Percentiles rank a stretch among this genome's conserved stretches.
These are phyloP conservation scores for Trypanosoma lewisi DNA, from an alignment of 208 protist species.

Conservation along the genomic window DNA sequence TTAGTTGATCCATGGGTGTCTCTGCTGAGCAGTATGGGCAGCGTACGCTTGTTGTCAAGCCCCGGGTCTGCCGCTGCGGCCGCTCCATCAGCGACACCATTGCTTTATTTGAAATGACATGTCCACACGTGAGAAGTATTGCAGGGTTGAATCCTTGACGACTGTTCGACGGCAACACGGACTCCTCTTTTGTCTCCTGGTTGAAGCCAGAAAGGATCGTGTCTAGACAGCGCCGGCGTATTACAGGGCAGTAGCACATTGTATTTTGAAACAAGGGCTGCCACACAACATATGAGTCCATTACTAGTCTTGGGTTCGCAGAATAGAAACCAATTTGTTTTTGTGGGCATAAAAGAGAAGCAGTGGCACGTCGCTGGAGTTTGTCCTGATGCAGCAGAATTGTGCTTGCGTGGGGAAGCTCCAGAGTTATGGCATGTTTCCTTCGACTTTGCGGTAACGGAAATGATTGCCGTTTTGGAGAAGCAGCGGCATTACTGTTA, in stretches of 20 bases:
- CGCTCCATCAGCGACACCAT: constrained; percentile 36
- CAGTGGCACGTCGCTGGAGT: constrained; percentile 10
- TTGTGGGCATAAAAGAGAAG: constrained; percentile 12
- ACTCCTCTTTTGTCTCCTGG: constrained; percentile 1
- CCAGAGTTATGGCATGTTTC: constrained; percentile 37
- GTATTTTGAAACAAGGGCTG: constrained; percentile 64
- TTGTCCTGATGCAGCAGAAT: constrained; percentile 35
- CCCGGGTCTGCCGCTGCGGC: constrained; percentile 26
- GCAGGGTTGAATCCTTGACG: constrained; percentile 49
- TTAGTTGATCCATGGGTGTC: constrained; percentile 30
- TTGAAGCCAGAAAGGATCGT: constrained; percentile 40
- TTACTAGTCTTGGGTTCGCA: constrained; percentile 20
- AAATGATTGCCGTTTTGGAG: neutral
- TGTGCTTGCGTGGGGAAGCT: constrained; percentile 51
- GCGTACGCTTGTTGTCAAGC: constrained; percentile 24
- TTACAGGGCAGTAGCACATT: constrained; percentile 81
- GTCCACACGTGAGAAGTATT: constrained; percentile 68
- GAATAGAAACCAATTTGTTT: constrained; percentile 10
- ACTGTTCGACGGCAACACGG: constrained; percentile 8
- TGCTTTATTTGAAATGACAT: constrained; percentile 67
- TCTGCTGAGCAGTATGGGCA: constrained; percentile 74
- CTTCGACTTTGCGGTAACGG: neutral
- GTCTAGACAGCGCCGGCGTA: constrained; percentile 73
- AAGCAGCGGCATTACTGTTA: neutral
- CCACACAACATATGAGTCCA: constrained; percentile 28